Evolutionary conservation across 2,329 filamentous ascomycete genomes (phyloP).

Genomic region (Pestalotiopsis sp.): DNA sequence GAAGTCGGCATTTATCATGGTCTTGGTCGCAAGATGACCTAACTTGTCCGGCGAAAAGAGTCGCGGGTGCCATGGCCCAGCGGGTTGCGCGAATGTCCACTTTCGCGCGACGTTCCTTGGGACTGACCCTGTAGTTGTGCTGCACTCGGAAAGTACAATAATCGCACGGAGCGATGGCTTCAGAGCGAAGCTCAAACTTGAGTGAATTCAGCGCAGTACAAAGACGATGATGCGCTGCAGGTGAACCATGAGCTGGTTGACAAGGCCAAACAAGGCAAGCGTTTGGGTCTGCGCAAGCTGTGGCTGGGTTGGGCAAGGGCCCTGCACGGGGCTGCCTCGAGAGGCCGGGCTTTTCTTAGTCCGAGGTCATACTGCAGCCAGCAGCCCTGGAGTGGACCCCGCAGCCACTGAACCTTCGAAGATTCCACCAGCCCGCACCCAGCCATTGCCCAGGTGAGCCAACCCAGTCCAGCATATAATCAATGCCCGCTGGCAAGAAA

Average conservation of each 20-base stretch:
- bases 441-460: too few relatives aligned
- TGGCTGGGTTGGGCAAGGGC: too few relatives aligned
- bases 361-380: too few relatives aligned
- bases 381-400: too few relatives aligned
- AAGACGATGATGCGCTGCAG: background rate
- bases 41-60: background rate
- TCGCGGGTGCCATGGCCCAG: constrained; percentile 6
- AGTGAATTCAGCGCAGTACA: background rate
- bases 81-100: constrained; percentile 15
- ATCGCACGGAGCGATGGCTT: background rate
- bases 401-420: too few relatives aligned
- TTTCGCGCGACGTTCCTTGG: constrained; percentile 17
- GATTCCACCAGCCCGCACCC: too few relatives aligned
- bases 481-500: too few relatives aligned
- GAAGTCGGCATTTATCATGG: constrained; percentile 15
- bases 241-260: background rate
- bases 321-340: too few relatives aligned
- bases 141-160: background rate
- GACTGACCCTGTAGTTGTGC: constrained; percentile 14
- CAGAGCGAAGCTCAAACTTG: background rate
- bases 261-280: background rate
- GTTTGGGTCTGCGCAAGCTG: too few relatives aligned
- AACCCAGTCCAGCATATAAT: too few relatives aligned
- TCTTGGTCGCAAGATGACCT: constrained; percentile 11
- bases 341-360: too few relatives aligned